phyloP scores from a whole-genome alignment of 768 basidiomycete genomes.

The Mrakia frigida region DNA sequence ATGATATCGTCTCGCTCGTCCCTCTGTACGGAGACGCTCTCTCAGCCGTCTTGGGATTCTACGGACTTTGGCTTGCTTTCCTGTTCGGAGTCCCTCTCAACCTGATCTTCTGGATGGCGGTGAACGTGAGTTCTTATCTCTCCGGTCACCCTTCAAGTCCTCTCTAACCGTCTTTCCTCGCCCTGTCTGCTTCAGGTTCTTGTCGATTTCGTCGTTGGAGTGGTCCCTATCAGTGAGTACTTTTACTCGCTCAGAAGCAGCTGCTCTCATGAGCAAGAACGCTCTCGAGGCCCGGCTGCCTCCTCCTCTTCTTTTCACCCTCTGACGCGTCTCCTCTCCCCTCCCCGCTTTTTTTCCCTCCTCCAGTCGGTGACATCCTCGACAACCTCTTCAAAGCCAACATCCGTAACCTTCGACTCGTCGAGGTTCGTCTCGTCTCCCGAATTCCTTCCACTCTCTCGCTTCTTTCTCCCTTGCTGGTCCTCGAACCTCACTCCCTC shows the following conservation, averaged over 20 bases:
- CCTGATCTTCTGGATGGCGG: constrained; percentile 38
- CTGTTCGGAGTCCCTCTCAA: constrained; percentile 39
- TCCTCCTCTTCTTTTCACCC: constrained; percentile 33
- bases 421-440: constrained; percentile 18
- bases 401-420: constrained; percentile 37
- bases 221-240: constrained; percentile 38
- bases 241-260: too few relatives aligned
- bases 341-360: constrained; percentile 35
- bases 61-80: constrained; percentile 43
- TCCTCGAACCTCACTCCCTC: background rate
- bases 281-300: background rate
- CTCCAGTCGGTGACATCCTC: constrained; percentile 43
- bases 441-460: background rate
- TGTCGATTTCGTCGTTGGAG: constrained; percentile 40
- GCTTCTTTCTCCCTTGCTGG: background rate
- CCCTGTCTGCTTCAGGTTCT: constrained; percentile 22
- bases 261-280: background rate
- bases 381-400: constrained; percentile 46
- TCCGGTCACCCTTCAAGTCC: constrained; percentile 32
- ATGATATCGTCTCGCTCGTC: background rate
- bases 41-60: constrained; percentile 41
- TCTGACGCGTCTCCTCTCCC: constrained; percentile 37
- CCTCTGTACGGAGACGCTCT: constrained; percentile 37
- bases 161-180: too few relatives aligned
- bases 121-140: constrained; percentile 15